Evolutionary conservation across 1,284 basidiomycete genomes (phyloP), one percentile per base, ranked within the genome.

Genomic region (Apiotrichum veenhuisii): DNA sequence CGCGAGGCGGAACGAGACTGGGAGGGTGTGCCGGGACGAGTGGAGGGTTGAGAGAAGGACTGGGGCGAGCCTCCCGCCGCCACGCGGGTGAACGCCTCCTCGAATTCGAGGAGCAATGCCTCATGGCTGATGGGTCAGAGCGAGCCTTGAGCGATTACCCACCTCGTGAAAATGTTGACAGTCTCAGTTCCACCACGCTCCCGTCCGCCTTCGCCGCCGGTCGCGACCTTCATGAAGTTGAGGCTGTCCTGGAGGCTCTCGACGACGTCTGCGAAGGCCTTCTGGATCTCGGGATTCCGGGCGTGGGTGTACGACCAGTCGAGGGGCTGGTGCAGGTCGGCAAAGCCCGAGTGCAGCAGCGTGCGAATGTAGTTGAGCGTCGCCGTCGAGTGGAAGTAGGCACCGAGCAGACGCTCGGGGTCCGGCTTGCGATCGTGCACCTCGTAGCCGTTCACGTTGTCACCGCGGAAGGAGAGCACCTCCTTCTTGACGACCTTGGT

Each of bases 261-360:
- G 4, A 91, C 85, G 58, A 98, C 92, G 17, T 80, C 80, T 66
- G 91, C 86, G 75, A 96, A 98, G 72, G 94, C 89, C 57, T 80
- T 79, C 60, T 86, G 82, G 25, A 95, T 80, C 23, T 85, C 82
- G 1, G 85, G 84, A 0, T 87, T 89, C 46, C 93, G 86, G 27
- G 98, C 95, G 73, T 98, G 93, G 14, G 84, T 83, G 66, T 98
- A 84, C 2, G 91, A 93, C 91, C 95, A 97, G 69, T 89, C 85
- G 38, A 88, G 84, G 0, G 95, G 95, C 66, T 95, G 88, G 75
- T 93, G 86, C 37, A 98, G 77, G 11, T 89, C 88, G 0, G 94
- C 95, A 67, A 97, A 94, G 25, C 93, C 93, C 20, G 91, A 95
- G 1, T 85, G 84, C 4, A 98, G 83, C 44, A 97, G 82, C 3